Base-by-base conservation (phyloP, 2,329 filamentous ascomycete genomes). In the Taxawa tesnikishii region DNA sequence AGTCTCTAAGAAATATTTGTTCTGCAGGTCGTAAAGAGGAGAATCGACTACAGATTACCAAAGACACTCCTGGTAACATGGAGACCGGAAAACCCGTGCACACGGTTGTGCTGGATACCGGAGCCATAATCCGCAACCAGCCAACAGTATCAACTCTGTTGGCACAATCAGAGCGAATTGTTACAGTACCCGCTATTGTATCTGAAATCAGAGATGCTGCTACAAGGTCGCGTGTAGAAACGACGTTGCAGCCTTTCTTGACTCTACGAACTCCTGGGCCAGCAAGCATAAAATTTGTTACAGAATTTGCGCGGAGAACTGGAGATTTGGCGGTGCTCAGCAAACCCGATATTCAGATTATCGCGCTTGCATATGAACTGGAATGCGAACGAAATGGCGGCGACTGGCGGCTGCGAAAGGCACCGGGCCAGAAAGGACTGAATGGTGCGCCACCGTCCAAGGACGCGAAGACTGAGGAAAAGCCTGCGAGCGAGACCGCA, bases 291-390 rank as follows among this genome's bases (percentile, higher is more conserved):
- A 79, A 79, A 48, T 69, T 88, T 38, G 72, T 94, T 4, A 75
- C 74, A 29, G 80, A 83, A 36, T 96, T 96, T 62, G 83, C 90
- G 27, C 73, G 83, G 33, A 80, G 76, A 53, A 96, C 90, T 1
- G 90, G 90, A 34, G 90, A 98, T 55, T 68, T 87, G 40, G 73
- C 80, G 8, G 88, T 94, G 1, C 63, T 98, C 37, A 94, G 87
- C 59, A 75, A 71, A 50, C 81, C 85, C 2, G 90, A 98, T 74
- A 64, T 96, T 38, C 81, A 92, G 44, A 70, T 98, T 25, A 64
- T 96, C 49, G 90, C 88, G 6, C 63, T 98, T 34, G 81, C 84
- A 1, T 96, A 96, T 54, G 90, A 98, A 54, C 54, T 96, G n/a
- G 88, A 96, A 48, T 81, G 83, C 47, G 87, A 96, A 62, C 67